Base-by-base conservation (phyloP, 345 rosid genomes). In the Eutrema japonicum region DNA sequence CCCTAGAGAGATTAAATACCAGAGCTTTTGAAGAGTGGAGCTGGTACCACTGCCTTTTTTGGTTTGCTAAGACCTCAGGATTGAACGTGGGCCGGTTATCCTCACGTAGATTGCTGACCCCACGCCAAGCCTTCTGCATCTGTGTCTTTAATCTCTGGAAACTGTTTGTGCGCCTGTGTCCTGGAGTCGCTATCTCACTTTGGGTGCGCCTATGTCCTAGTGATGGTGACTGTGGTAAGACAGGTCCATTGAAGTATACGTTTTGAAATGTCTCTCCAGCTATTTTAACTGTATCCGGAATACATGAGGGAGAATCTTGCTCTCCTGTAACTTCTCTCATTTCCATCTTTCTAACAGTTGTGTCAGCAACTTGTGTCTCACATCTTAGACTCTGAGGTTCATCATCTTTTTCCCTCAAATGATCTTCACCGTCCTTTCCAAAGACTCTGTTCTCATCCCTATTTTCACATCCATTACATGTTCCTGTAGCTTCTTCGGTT, bases 41-140 rank as follows among this genome's bases (percentile, higher is more conserved):
- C 91, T 87, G 97, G 74, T 88, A 91, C 98, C 98, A 94, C 88
- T 87, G 95, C 41, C 97, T 89, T 79, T 94, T 94, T 76, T 91
- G 98, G 82, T 89, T 87, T 10, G 98, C 96, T 84, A 91, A 77
- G 60, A 91, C 88, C 88, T 94, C 98, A 2, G 97, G 98, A 74
- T 94, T 94, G 84, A 91, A 94, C 75, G 78, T 83, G 33, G 85
- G 78, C 11, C 59, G 64, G 60, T 71, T 79, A 37, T 85, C 87
- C 6, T 88, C 92, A 8, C 78, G 81, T 0, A 74, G 70, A 77
- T 75, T 81, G 72, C 85, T 83, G 62, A 88, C 87, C 83, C 99
- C 86, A 47, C 85, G 84, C 97, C 89, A 94, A 37, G 93, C 99
- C 82, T 80, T 94, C 71, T 89, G 93, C 97, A 94, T 75, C 73